Percentiles rank a stretch among this genome's conserved stretches.
Conservation (phyloP, 2,329 filamentous ascomycete genomes). For the Cladophialophora chaetospira region DNA sequence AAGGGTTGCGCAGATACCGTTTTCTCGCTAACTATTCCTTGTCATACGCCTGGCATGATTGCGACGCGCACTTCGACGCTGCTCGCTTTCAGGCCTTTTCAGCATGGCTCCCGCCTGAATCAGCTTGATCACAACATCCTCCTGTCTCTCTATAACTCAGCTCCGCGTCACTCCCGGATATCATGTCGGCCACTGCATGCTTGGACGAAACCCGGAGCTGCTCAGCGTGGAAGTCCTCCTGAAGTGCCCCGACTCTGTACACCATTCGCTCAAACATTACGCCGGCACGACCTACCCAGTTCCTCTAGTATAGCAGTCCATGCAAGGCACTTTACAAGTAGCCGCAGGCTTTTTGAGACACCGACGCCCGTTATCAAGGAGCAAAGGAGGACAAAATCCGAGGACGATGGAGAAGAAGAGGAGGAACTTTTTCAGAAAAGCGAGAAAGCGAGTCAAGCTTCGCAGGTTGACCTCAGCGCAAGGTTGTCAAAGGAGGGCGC, state of each 20-base stretch:
- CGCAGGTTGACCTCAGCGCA: conserved; percentile 85
- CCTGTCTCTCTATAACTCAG: conserved; percentile 32
- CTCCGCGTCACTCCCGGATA: conserved; percentile 34
- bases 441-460: conserved; percentile 82
- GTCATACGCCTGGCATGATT: conserved; percentile 29
- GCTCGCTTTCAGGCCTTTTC: conserved; percentile 35
- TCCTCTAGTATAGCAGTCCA: conserved; percentile 16
- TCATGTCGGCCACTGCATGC: conserved; percentile 2
- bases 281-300: neutral
- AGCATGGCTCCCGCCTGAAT: conserved; percentile 26
- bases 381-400: conserved; percentile 42
- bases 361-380: conserved; percentile 30
- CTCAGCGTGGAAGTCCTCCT: neutral
- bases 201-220: neutral
- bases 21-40: conserved; percentile 1
- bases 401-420: conserved; percentile 58
- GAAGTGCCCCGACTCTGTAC: neutral
- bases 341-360: conserved; percentile 21
- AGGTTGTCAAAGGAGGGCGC: conserved; percentile 80
- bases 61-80: conserved; percentile 48
- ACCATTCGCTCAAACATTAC: neutral
- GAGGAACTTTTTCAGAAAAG: conserved; percentile 63
- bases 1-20: conserved; percentile 2
- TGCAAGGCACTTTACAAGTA: conserved; percentile 23
- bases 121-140: conserved; percentile 33